A percentile compares a stretch with the other conserved stretches of the same genome.
Evolutionary conservation across 108 stramenopile genomes (phyloP).

Genomic region (Fistulifera pelliculosa): DNA sequence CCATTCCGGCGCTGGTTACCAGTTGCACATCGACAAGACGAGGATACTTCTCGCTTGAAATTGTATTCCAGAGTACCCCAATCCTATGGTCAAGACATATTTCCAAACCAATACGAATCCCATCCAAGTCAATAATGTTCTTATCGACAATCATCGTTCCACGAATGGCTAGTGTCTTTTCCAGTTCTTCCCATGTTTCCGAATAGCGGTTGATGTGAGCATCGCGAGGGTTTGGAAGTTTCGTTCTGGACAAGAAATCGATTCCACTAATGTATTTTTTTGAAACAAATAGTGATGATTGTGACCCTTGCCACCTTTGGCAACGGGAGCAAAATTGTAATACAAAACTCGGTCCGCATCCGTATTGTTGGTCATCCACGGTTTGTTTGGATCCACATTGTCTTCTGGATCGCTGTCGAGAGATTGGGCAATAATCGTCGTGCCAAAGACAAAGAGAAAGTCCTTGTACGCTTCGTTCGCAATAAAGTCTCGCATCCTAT

Average conservation of each 20-base stretch:
- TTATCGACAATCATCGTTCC: conserved; percentile 18
- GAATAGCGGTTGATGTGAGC: conserved; percentile 13
- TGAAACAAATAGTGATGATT: conserved; percentile 17
- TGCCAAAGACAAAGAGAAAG: conserved; percentile 34
- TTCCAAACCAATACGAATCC: conserved; percentile 26
- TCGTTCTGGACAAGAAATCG: conserved; percentile 24
- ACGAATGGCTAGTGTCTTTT: conserved; percentile 7
- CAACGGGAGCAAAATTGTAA: conserved; percentile 28
- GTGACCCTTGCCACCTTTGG: conserved; percentile 14
- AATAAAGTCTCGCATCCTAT: conserved; percentile 17
- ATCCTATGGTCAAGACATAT: conserved; percentile 35
- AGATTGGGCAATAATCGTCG: conserved; percentile 19
- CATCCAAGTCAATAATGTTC: conserved; percentile 22
- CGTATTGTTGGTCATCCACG: not conserved
- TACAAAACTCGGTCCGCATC: conserved; percentile 18
- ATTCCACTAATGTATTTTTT: conserved; percentile 27
- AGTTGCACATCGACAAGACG: conserved; percentile 30
- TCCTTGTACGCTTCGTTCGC: conserved; percentile 19
- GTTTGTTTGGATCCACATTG: not conserved
- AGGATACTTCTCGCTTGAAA: conserved; percentile 11
- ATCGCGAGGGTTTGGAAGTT: conserved; percentile 22
- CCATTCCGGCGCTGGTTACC: conserved; percentile 27
- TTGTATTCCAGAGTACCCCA: conserved; percentile 16
- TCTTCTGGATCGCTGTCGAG: conserved; percentile 6
- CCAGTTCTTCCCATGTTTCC: conserved; percentile 5